Conservation (phyloP, 106 monocot genomes). For the Allium sativum region DNA sequence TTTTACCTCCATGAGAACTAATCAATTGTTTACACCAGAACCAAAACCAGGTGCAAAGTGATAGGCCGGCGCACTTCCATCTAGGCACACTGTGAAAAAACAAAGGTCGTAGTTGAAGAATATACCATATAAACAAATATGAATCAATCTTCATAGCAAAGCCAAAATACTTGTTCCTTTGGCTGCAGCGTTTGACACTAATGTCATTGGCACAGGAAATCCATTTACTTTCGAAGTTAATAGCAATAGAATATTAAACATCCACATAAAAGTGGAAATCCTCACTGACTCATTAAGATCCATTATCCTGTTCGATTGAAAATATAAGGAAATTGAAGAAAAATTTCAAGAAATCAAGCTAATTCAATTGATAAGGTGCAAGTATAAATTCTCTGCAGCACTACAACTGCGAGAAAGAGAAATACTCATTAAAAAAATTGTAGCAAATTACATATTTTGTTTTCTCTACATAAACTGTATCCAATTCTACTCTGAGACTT, state of each 20-base stretch:
- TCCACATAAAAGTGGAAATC: conserved; percentile 5
- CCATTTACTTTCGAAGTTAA: conserved; percentile 1
- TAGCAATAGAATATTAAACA: conserved; percentile 5
- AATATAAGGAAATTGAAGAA: too few relatives aligned
- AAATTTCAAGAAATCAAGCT: too few relatives aligned
- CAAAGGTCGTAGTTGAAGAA: too few relatives aligned
- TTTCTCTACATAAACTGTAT: too few relatives aligned
- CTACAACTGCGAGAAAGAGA: too few relatives aligned
- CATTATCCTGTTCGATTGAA: not conserved
- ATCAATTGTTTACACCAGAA: conserved; percentile 21
- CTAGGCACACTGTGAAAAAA: conserved; percentile 18
- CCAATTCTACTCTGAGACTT: too few relatives aligned
- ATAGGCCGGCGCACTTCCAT: conserved; percentile 24
- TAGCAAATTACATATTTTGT: too few relatives aligned
- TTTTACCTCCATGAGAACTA: conserved; percentile 26
- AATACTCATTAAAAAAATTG: too few relatives aligned
- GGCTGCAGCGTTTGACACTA: conserved; percentile 15
- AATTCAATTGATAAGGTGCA: too few relatives aligned
- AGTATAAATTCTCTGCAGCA: too few relatives aligned
- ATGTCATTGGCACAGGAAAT: conserved; percentile 11
- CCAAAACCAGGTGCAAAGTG: conserved; percentile 24
- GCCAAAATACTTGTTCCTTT: conserved; percentile 17
- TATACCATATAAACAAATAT: not conserved
- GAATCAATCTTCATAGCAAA: not conserved
- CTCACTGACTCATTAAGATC: not conserved